Base-by-base conservation (phyloP, 129 eudicot genomes). In the Smallanthus sonchifolius region DNA sequence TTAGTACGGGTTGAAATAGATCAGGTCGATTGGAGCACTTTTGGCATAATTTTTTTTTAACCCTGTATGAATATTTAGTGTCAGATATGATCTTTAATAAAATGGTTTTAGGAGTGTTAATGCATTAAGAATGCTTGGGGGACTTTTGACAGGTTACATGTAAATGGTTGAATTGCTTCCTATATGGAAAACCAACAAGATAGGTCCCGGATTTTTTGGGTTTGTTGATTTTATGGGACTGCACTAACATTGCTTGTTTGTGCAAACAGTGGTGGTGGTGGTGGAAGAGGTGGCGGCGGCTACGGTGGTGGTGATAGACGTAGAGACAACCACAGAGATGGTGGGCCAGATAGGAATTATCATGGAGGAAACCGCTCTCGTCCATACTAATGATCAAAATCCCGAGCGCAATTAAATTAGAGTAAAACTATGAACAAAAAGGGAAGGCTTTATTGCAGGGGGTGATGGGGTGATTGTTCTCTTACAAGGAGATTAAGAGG, bases 311-410 rank as follows among this genome's bases (percentile, higher is more conserved):
- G 87, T 35, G 88, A 67, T 71, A 73, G 97, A 65, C 89, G 97
- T 66, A 82, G 97, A 78, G 97, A 87, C 77, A 86, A 78, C 85
- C 68, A 81, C 72, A 81, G 97, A 83, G 97, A 85, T 57, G 87
- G 91, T 52, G 96, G 98, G 39, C 98, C 98, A 43, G 97, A 94
- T 63, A 85, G 98, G 79, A 85, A 90, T 83, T 81, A 67, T 79
- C 89, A 88, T 72, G 91, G 98, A 10, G 93, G 97, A 76, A 93
- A 86, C 79, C 96, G 98, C 48, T 88, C 98, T 0, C 97, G 98
- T 9, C 98, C 98, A 59, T 93, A 93, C 86, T 93, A 80, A 86
- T 80, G 59, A 40, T 51, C 74, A 54, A 34, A 56, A 56, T 4
- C 75, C 42, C 17, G 77, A 42, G 88, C 80, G 4, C 45, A 37